Evolutionary conservation across 2,329 filamentous ascomycete genomes (phyloP), one percentile per base, ranked within the genome.

Genomic region (Cercospora zeina): DNA sequence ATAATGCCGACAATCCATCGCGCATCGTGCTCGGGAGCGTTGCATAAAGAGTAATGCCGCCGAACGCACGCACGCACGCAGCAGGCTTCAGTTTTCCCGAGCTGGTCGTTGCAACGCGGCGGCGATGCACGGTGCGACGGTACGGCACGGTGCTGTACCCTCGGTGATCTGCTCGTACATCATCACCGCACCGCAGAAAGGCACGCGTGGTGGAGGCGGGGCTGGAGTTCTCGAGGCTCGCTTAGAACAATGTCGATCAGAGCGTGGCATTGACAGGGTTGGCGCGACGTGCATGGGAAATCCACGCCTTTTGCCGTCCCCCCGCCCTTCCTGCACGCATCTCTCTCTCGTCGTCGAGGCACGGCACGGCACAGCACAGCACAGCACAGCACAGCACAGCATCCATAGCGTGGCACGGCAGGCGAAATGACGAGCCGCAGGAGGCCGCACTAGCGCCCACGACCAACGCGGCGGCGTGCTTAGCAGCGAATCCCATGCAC

Each of bases 361-460:
- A 27, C 24, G 33, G 61, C 53, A 53, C 58, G 60, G 60, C 58
- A 61, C 62, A 36, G 61, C 57, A 57, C 8, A 50, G 21, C 27
- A 31, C n/a, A 13, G 24, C 19, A 24, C 45, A 9, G 14, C 24
- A 19, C 24, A n/a, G 45, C 45, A 49, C 24, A 11, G 54, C 13
- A 31, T 27, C 53, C 34, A 34, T 31, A 39, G 61, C 53, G 56
- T 60, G 60, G 60, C 58, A 61, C 62, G 42, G 61, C 57, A 57
- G 61, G 63, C 63, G 65, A 67, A 67, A 67, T 67, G 63, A 67
- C 57, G 59, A 62, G 61, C 61, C 58, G 62, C 63, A 47, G 53
- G 9, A 37, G 34, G 53, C 64, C 56, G 39, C 59, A 62, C 61
- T 63, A 39, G 61, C 39, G 55, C 8, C 8, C 24, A 45, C 42